Percentiles rank a stretch among this genome's conserved stretches.
These are phyloP conservation scores for Debaryomyces robertsiae DNA, from an alignment of 1,139 yeast genomes.

Conservation along the genomic window DNA sequence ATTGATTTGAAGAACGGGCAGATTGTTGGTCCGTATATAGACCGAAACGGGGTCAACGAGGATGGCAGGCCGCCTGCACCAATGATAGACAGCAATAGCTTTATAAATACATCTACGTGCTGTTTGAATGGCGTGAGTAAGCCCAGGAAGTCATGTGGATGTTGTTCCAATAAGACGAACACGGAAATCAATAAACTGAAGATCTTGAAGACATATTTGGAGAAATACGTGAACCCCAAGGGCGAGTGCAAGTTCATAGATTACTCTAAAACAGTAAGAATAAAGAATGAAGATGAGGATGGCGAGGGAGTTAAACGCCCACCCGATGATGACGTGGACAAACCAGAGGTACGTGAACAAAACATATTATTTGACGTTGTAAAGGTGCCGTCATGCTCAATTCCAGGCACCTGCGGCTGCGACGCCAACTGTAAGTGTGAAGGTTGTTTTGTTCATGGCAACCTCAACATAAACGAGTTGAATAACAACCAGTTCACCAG, in stretches of 20 bases:
- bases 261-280: conserved; percentile 5
- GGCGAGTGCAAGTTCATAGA: conserved; percentile 13
- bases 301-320: neutral
- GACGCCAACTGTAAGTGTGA: conserved; percentile 49
- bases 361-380: conserved; percentile 26
- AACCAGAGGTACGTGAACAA: conserved; percentile 4
- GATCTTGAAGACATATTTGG: conserved; percentile 40
- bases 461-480: conserved; percentile 13
- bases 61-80: conserved; percentile 26
- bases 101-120: conserved; percentile 38
- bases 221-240: conserved; percentile 23
- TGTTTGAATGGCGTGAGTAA: conserved; percentile 31
- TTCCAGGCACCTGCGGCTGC: conserved; percentile 55
- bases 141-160: conserved; percentile 31
- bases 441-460: conserved; percentile 50
- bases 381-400: conserved; percentile 42
- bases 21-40: conserved; percentile 45
- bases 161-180: conserved; percentile 30
- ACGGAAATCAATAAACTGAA: conserved; percentile 35
- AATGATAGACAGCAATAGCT: conserved; percentile 35
- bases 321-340: conserved; percentile 4
- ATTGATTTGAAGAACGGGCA: conserved; percentile 50
- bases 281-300: conserved; percentile 4
- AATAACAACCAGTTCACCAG: conserved; percentile 6
- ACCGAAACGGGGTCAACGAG: conserved; percentile 16